phyloP scores from a whole-genome alignment of 2,329 filamentous ascomycete species.

The Xylariaceae sp. region DNA sequence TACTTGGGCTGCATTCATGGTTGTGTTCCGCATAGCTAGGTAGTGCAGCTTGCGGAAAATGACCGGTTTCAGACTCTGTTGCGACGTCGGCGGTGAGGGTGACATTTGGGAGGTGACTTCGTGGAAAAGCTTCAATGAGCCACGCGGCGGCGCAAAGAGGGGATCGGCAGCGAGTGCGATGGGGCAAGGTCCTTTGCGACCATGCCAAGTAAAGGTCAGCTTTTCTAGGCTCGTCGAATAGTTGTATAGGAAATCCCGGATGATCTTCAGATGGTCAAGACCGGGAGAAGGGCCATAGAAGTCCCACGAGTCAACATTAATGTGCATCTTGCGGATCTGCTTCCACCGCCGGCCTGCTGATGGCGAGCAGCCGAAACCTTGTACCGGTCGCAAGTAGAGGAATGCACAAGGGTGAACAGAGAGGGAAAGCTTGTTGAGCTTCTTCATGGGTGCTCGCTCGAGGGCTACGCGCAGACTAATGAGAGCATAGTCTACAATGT shows the following conservation, averaged over 20 bases:
- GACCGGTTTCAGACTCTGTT: constrained; percentile 45
- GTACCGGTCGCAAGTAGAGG: constrained; percentile 68
- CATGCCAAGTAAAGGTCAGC: constrained; percentile 73
- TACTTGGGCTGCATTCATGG: constrained; percentile 67
- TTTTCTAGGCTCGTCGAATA: constrained; percentile 63
- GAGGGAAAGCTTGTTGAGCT: constrained; percentile 65
- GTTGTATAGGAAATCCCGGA: constrained; percentile 72
- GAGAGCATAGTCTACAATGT: constrained; percentile 80
- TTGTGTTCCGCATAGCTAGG: constrained; percentile 66
- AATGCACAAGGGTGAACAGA: constrained; percentile 71
- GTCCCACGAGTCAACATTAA: constrained; percentile 67
- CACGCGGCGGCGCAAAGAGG: constrained; percentile 55
- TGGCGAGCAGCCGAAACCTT: constrained; percentile 70
- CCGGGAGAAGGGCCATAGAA: constrained; percentile 55
- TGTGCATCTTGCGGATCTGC: constrained; percentile 68
- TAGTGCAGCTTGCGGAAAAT: constrained; percentile 62
- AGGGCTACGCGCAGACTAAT: constrained; percentile 81
- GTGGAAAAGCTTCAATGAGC: constrained; percentile 54
- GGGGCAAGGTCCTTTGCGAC: constrained; percentile 66
- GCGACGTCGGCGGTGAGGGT: constrained; percentile 49
- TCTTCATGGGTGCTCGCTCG: constrained; percentile 63
- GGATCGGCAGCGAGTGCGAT: constrained; percentile 65
- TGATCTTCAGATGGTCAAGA: constrained; percentile 67
- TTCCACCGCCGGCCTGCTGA: constrained; percentile 67
- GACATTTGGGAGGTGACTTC: constrained; percentile 62